These are phyloP conservation scores for Candida koratica DNA, from an alignment of 805 yeast species.

Conservation along the genomic window DNA sequence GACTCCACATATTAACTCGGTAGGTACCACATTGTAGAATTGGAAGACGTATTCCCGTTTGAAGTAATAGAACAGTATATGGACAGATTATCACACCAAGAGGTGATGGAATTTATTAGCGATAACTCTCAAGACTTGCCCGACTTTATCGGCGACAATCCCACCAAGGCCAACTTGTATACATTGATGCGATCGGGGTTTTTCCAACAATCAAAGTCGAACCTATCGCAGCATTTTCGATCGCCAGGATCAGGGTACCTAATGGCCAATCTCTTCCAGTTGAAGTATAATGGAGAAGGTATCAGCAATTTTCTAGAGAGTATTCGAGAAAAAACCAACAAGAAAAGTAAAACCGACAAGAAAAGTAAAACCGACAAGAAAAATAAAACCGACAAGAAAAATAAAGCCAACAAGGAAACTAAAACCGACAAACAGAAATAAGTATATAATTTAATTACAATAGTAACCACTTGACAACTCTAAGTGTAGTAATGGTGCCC, in stretches of 20 bases:
- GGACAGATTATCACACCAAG: conserved; percentile 26
- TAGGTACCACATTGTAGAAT: conserved; percentile 25
- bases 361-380: too few species aligned
- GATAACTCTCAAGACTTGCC: conserved; percentile 36
- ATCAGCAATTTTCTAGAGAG: conserved; percentile 47
- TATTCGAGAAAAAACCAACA: conserved; percentile 27
- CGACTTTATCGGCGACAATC: conserved; percentile 27
- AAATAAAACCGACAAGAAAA: too few species aligned
- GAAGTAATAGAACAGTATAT: conserved; percentile 31
- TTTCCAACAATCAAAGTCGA: conserved; percentile 40
- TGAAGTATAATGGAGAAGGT: conserved; percentile 54
- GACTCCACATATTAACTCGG: conserved; percentile 7
- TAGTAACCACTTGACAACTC: too few species aligned
- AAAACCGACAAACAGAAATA: too few species aligned
- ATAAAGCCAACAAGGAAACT: too few species aligned
- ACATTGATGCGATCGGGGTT: conserved; percentile 47
- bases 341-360: too few species aligned
- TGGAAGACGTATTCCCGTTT: conserved; percentile 33
- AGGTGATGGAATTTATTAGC: conserved; percentile 27
- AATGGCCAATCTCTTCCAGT: conserved; percentile 47
- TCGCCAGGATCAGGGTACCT: conserved; percentile 45
- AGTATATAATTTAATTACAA: too few species aligned
- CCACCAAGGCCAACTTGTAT: conserved; percentile 35
- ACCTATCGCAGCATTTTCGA: conserved; percentile 41
- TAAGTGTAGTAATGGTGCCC: too few species aligned